Evolutionary conservation across 2,329 filamentous ascomycete genomes (phyloP), one percentile per base, ranked within the genome.

Genomic region (Colletotrichum spinosum): DNA sequence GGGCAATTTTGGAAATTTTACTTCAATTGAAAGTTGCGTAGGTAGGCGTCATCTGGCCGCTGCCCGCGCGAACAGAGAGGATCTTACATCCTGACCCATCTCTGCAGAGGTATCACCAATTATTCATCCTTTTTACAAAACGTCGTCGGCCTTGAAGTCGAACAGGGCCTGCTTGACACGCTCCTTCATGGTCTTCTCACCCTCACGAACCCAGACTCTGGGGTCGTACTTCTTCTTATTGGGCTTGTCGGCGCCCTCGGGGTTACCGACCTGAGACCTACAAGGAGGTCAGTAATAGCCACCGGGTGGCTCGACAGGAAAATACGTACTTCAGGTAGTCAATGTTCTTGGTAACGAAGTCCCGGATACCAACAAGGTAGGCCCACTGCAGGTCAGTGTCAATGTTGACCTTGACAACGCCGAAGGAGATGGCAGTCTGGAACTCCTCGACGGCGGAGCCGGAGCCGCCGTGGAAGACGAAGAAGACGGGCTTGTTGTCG

Each of bases 371-470:
- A 68, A 84, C 83, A 72, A 96, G 87, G 88, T 98, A 99, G 66
- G 95, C 94, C 81, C 90, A 97, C 86, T 98, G 95, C 83, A 98
- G 88, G 78, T 99, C 96, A 55, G 96, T 99, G 83, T 99, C 96
- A 75, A 99, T 86, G 86, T 99, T 99, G 83, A 99, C 96, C 91
- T 99, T 99, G 85, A 97, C 91, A 73, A 99, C 95, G 86, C 96
- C 96, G 81, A 95, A 92, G 78, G 84, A 83, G 81, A 97, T 97
- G 77, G 94, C 95, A 74, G 93, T 89, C 69, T 85, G 86, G 88
- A 92, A 99, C 84, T 99, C 96, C 73, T 93, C 82, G 86, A 97
- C 97, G 79, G 87, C 86, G 71, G 92, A 97, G 72, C 96, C 96
- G 70, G 93, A 97, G 75, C 96, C 96, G 76, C 96, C 96, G 88